Percentiles rank a stretch among this genome's conserved stretches.
phyloP scores from a whole-genome alignment of 2,329 filamentous ascomycete species.

The Sporothrix pallida region DNA sequence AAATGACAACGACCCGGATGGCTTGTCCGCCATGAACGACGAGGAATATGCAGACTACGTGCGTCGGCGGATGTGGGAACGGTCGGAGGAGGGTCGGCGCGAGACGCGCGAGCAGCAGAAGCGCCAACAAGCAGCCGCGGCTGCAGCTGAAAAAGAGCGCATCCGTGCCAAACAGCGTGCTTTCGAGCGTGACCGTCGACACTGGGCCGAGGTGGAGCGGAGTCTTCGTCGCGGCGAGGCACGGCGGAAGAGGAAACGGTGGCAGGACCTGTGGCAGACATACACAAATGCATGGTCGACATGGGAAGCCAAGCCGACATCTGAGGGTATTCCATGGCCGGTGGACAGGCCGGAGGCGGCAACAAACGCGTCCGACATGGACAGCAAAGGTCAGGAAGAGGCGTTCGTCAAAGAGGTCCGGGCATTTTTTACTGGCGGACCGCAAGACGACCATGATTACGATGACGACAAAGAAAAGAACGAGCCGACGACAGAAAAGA shows the following conservation, averaged over 20 bases:
- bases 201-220: slow-evolving; percentile 65
- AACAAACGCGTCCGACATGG: background rate
- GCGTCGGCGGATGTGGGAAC: slow-evolving; percentile 91
- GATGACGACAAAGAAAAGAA: slow-evolving; percentile 33
- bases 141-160: slow-evolving; percentile 54
- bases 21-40: slow-evolving; percentile 85
- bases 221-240: slow-evolving; percentile 71
- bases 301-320: slow-evolving; percentile 52
- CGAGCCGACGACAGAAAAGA: slow-evolving; percentile 50
- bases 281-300: slow-evolving; percentile 69
- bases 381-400: background rate
- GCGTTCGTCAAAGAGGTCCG: slow-evolving; percentile 62
- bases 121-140: slow-evolving; percentile 48
- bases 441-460: slow-evolving; percentile 41
- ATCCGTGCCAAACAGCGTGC: slow-evolving; percentile 54
- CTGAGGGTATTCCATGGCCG: slow-evolving; percentile 68
- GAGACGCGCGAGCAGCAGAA: slow-evolving; percentile 72
- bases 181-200: slow-evolving; percentile 39
- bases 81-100: slow-evolving; percentile 81
- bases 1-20: slow-evolving; percentile 46
- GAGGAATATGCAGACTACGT: slow-evolving; percentile 91
- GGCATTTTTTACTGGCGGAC: slow-evolving; percentile 66
- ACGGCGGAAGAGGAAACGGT: slow-evolving; percentile 59
- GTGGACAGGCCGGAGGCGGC: slow-evolving; percentile 50
- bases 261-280: slow-evolving; percentile 65